Base-by-base conservation (phyloP, 805 yeast species). In the Scheffersomyces stipitis region DNA sequence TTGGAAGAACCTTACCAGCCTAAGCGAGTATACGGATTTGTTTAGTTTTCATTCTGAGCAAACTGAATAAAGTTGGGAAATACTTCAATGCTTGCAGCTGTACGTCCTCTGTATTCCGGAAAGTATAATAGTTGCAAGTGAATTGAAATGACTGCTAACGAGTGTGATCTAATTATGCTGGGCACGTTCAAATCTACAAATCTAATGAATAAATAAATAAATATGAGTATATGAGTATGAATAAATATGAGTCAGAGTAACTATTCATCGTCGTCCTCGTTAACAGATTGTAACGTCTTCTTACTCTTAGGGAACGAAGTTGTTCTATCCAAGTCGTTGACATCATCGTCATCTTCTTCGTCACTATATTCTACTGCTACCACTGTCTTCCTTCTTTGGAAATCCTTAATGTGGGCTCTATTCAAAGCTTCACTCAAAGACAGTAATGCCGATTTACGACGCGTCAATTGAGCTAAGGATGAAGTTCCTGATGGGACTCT, bases 361-460 rank as follows among this genome's bases (percentile, higher is more conserved):
- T 54, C 58, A 15, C 56, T 56, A 18, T 56, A 65, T 2, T 58
- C 62, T 5, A 47, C 52, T 6, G 52, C 48, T 7, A 52, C 49
- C 5, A 53, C 50, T 12, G 56, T 54, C 46, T 69, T 75, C 37
- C 80, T 73, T 50, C 90, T 74, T 61, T 87, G 93, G 69, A 87
- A 87, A 63, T 87, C 96, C 53, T 83, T 82, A 26, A 86, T 80
- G 51, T 87, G 96, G 0, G 96, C 96, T 58, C 71, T 75, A 9
- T 81, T 83, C 48, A 86, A 68, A 1, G 78, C 75, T 34, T 73
- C 72, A 3, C 78, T 64, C n/a, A 81, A 58, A 18, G 64, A 60
- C 26, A 65, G 65, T 30, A 80, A 58, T 1, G 69, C 60, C 3
- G 69, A 58, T 34, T 51, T 54, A 15, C 59, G 52, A 18, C 59